phyloP scores from a whole-genome alignment of 352 stramenopile species.

The Globisporangium abappressorium region DNA sequence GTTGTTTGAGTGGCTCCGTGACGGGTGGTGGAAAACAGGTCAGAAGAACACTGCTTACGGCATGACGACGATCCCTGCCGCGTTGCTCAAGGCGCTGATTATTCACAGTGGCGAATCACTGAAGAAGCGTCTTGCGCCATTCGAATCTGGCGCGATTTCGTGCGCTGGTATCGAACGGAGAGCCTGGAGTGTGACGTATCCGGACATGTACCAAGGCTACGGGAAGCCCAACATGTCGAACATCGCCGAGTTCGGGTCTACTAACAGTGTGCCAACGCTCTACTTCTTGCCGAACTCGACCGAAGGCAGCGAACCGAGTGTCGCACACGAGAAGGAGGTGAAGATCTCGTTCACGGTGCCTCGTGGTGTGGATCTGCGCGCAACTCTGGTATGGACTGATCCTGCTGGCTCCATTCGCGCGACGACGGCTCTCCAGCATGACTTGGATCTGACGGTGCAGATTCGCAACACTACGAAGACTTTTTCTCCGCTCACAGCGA shows the following conservation, averaged over 20 bases:
- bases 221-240: conserved; percentile 81
- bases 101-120: conserved; percentile 73
- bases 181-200: conserved; percentile 46
- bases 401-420: conserved; percentile 61
- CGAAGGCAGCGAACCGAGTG: conserved; percentile 48
- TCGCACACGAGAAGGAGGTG: conserved; percentile 52
- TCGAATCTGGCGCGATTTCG: conserved; percentile 45
- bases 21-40: conserved; percentile 76
- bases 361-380: conserved; percentile 55
- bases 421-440: conserved; percentile 69
- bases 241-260: conserved; percentile 51
- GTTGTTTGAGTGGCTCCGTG: conserved; percentile 72
- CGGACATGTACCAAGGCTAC: conserved; percentile 80
- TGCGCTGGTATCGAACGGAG: conserved; percentile 34
- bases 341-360: conserved; percentile 72
- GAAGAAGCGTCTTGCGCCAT: conserved; percentile 36
- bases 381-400: conserved; percentile 81
- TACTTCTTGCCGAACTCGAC: conserved; percentile 81
- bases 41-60: conserved; percentile 45
- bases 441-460: conserved; percentile 68
- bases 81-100: conserved; percentile 76
- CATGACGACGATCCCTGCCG: conserved; percentile 63
- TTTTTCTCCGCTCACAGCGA: conserved; percentile 62
- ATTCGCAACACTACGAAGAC: conserved; percentile 51
- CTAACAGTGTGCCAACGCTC: conserved; percentile 30